phyloP scores from a whole-genome alignment of 1,139 yeast genomes.

The Yamadazyma membranifaciens region DNA sequence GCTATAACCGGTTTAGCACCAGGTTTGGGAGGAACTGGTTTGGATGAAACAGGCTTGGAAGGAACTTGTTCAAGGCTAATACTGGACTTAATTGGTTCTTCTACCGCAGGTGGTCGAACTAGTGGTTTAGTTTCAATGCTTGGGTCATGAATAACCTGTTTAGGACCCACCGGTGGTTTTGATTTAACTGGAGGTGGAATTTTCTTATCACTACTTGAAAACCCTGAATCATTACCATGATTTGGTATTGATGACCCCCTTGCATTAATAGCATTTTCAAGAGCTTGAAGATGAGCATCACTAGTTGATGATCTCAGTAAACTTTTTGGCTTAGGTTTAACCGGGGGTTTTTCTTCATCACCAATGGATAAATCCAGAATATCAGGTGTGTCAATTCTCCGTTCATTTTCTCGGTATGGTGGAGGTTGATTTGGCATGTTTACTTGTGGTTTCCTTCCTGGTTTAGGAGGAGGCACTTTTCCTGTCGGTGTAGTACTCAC shows the following conservation, averaged over 20 bases:
- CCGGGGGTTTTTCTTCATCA: slow-evolving; percentile 11
- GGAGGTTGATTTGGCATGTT: slow-evolving; percentile 22
- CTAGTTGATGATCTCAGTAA: slow-evolving; percentile 10
- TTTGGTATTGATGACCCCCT: background rate
- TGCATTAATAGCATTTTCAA: slow-evolving; percentile 5
- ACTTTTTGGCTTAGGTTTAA: slow-evolving; percentile 12
- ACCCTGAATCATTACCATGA: background rate
- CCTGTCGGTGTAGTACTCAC: slow-evolving; percentile 1
- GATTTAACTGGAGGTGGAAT: slow-evolving; percentile 6
- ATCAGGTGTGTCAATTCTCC: slow-evolving; percentile 1
- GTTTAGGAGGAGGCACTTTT: slow-evolving; percentile 41
- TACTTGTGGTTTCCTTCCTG: slow-evolving; percentile 28
- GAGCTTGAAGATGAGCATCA: slow-evolving; percentile 3
- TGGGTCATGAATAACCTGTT: background rate
- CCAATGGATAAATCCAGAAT: slow-evolving; percentile 4
- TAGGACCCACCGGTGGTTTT: slow-evolving; percentile 9
- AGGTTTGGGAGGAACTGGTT: slow-evolving; percentile 6
- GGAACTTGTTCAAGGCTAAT: slow-evolving; percentile 1
- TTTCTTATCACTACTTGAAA: background rate
- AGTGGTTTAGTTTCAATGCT: slow-evolving; percentile 7
- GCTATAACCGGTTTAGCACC: slow-evolving; percentile 16
- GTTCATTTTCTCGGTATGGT: slow-evolving; percentile 19
- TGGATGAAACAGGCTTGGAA: slow-evolving; percentile 13
- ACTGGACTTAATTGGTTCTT: slow-evolving; percentile 12
- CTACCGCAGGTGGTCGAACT: slow-evolving; percentile 4